Conservation (phyloP, 1,284 basidiomycete genomes). For the Farysia itapuensis region DNA sequence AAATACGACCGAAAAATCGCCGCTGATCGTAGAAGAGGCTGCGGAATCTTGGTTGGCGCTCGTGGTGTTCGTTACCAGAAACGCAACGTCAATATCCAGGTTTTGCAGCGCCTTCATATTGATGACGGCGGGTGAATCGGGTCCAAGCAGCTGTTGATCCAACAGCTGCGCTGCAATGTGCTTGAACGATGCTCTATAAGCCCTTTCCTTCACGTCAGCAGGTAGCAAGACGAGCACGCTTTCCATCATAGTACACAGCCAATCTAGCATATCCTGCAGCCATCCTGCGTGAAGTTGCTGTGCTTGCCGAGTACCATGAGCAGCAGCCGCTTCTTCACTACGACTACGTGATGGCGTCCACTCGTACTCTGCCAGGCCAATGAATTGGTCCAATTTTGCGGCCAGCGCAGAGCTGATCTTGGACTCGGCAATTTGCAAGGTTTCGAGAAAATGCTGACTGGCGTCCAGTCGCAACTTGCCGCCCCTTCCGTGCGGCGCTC, state of each 20-base stretch:
- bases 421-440: conserved; percentile 71
- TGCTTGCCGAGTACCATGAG: neutral
- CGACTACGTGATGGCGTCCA: conserved; percentile 71
- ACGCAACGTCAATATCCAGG: conserved; percentile 33
- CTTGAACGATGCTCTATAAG: conserved; percentile 79
- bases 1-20: neutral
- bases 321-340: neutral
- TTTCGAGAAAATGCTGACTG: conserved; percentile 70
- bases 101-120: conserved; percentile 11
- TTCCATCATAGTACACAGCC: conserved; percentile 94
- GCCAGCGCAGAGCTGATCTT: conserved; percentile 82
- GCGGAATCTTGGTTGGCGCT: neutral
- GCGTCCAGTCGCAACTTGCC: conserved; percentile 75
- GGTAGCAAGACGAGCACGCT: conserved; percentile 76
- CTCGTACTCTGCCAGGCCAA: conserved; percentile 90
- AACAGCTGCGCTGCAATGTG: conserved; percentile 85
- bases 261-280: conserved; percentile 90
- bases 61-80: conserved; percentile 29
- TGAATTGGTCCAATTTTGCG: conserved; percentile 94
- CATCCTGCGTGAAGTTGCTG: conserved; percentile 67
- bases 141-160: conserved; percentile 63
- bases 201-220: conserved; percentile 79
- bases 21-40: neutral
- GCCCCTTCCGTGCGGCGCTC: conserved; percentile 73
- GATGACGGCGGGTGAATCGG: conserved; percentile 8